Evolutionary conservation across 163 green algal genomes (phyloP).

Genomic region (Volvox carteri): DNA sequence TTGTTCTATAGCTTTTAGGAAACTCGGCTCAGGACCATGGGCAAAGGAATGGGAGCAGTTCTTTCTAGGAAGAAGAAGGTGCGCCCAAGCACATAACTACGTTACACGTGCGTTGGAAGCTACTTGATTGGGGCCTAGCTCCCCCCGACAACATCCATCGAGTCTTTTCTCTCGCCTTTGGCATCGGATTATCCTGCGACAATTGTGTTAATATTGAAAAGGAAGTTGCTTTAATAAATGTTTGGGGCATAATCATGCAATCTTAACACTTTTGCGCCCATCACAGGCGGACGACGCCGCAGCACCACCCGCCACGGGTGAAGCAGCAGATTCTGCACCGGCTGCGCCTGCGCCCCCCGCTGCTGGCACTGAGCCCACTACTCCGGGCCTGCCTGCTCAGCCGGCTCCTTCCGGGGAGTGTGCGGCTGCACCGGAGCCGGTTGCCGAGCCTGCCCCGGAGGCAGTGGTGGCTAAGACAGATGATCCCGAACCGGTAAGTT

Average conservation of each 20-base stretch:
- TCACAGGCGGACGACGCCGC: slow-evolving; percentile 4
- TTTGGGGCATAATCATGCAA: not conserved
- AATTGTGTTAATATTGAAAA: not conserved
- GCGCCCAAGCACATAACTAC: not conserved
- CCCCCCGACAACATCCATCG: no score
- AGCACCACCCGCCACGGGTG: not conserved
- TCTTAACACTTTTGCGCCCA: not conserved
- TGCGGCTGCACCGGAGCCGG: not conserved
- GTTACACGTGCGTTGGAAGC: not conserved
- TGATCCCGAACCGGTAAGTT: not conserved
- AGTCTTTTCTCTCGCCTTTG: not conserved
- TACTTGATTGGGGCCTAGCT: not conserved
- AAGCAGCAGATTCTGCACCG: not conserved
- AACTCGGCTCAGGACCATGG: slow-evolving; percentile 1
- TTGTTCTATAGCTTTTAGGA: not conserved
- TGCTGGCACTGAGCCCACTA: slow-evolving; percentile 16
- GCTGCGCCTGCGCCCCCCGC: not conserved
- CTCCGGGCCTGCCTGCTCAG: not conserved
- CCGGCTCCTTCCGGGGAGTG: not conserved
- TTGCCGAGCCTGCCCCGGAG: not conserved
- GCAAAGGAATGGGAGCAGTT: slow-evolving; percentile 34
- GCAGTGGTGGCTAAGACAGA: not conserved
- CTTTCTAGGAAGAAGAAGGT: slow-evolving; percentile 51
- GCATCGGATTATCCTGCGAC: not conserved
- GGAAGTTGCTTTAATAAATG: not conserved